A percentile compares a stretch with the other conserved stretches of the same genome.
Evolutionary conservation across 306 rosid species (phyloP).

Genomic region (Pachyrhizus erosus): DNA sequence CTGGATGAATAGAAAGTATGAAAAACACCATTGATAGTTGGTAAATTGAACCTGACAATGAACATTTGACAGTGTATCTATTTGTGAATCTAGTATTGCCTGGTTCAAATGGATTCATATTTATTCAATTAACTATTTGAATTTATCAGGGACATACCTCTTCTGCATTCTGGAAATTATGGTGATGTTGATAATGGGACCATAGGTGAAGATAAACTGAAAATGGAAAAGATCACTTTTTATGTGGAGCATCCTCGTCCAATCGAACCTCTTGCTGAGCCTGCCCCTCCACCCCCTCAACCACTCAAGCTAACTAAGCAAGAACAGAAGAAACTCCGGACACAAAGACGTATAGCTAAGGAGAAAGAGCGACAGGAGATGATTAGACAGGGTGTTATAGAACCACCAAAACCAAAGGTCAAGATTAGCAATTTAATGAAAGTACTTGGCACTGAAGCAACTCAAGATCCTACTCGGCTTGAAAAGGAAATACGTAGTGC

Average conservation of each 20-base stretch:
- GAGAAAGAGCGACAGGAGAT: constrained; percentile 96
- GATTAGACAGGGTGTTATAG: constrained; percentile 94
- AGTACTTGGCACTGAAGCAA: constrained; percentile 97
- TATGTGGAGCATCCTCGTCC: constrained; percentile 97
- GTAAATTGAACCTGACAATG: background rate
- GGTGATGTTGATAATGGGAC: constrained; percentile 56
- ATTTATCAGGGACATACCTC: constrained; percentile 69
- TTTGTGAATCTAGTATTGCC: constrained; percentile 5
- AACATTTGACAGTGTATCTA: background rate
- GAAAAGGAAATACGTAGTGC: constrained; percentile 96
- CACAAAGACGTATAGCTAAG: constrained; percentile 87
- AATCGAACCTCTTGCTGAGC: constrained; percentile 95
- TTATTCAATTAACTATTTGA: constrained; percentile 29
- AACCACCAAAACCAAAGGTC: constrained; percentile 94
- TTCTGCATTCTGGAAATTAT: constrained; percentile 71
- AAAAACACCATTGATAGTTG: constrained; percentile 5
- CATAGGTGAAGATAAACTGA: constrained; percentile 59
- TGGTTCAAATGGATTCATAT: background rate
- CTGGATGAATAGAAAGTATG: constrained; percentile 1
- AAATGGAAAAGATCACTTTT: constrained; percentile 73
- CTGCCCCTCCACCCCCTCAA: constrained; percentile 97
- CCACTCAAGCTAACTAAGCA: constrained; percentile 93
- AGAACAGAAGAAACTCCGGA: constrained; percentile 94
- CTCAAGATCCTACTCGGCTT: constrained; percentile 95
- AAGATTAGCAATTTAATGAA: constrained; percentile 95